Evolutionary conservation across 306 rosid species (phyloP), one percentile per base, ranked within the genome.

Genomic region (Prinsepia uniflora): DNA sequence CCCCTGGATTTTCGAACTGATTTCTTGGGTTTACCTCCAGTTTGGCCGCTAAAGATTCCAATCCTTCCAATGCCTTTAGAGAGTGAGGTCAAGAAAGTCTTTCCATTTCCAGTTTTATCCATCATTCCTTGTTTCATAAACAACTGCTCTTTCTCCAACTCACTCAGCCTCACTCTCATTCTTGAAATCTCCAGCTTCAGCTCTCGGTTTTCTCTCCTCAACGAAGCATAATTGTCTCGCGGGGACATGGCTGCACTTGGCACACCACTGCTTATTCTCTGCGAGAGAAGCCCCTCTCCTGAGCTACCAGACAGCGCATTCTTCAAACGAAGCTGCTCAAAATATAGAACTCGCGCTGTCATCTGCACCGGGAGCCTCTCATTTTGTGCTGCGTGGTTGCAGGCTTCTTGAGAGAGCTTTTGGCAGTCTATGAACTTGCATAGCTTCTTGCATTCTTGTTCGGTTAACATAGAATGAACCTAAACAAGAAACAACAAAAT

Each of bases 241-340:
- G 98, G 98, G 1, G 98, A 90, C 87, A 92, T 84, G 66, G 96
- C 98, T 14, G 92, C 96, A 49, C 98, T 92, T 4, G 89, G 87
- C 30, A 88, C 86, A 3, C 98, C 96, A 6, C 98, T 88, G 76
- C 95, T 82, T 45, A 86, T 82, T 76, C 91, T 81, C 82, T 88
- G 98, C 0, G 92, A 85, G 34, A 85, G 73, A 54, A 85, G 67
- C 13, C 87, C 88, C 0, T 88, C 92, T 58, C 83, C 92, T 10
- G 83, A 83, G 75, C 80, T 86, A 40, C 92, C 96, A 0, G 87
- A 83, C 68, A 92, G 7, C 0, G 96, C 88, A 53, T 85, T 85
- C 80, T 84, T 88, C 79, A 90, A 55, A 0, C 96, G 86, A n/a
- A 92, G 76, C 82, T 92, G 98, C 90, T 92, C 98, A 5, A 81